These are phyloP conservation scores for Saccharomyces hybrid DNA, from an alignment of 1,139 yeast species.

Conservation along the genomic window DNA sequence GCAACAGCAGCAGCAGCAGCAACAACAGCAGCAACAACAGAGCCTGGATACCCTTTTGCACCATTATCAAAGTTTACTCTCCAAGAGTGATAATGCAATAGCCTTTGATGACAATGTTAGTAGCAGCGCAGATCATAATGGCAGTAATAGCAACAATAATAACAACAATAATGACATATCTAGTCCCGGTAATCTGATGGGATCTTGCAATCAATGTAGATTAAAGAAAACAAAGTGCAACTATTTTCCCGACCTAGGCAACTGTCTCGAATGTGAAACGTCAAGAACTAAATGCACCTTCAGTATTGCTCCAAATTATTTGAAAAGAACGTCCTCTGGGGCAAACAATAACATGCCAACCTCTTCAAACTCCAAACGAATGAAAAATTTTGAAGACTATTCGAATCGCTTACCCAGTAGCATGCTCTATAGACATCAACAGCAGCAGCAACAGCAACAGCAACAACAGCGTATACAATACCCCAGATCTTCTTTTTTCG, in stretches of 20 bases:
- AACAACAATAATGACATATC: constrained; percentile 8
- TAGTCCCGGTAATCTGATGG: constrained; percentile 12
- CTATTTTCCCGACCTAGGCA: constrained; percentile 47
- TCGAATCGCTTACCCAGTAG: constrained; percentile 1
- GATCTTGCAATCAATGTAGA: constrained; percentile 65
- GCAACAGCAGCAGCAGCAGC: constrained; percentile 4
- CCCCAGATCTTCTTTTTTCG: constrained; percentile 69
- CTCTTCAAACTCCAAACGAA: constrained; percentile 9
- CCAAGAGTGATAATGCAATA: constrained; percentile 14
- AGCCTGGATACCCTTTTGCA: constrained; percentile 26
- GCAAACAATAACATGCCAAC: constrained; percentile 10
- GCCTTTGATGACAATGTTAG: not conserved
- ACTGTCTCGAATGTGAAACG: constrained; percentile 63
- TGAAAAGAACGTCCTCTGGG: constrained; percentile 1
- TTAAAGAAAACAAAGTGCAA: constrained; percentile 61
- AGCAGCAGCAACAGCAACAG: constrained; percentile 6
- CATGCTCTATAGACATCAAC: constrained; percentile 6
- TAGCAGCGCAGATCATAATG: not conserved
- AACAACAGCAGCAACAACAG: constrained; percentile 11
- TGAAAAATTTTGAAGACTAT: constrained; percentile 4
- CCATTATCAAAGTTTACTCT: constrained; percentile 24
- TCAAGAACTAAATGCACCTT: constrained; percentile 61
- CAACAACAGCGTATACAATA: constrained; percentile 40
- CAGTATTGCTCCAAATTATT: constrained; percentile 21
- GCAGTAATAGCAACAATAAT: not conserved